Conservation (phyloP, 2,329 filamentous ascomycete genomes). For the Colletotrichum cordylinicola region DNA sequence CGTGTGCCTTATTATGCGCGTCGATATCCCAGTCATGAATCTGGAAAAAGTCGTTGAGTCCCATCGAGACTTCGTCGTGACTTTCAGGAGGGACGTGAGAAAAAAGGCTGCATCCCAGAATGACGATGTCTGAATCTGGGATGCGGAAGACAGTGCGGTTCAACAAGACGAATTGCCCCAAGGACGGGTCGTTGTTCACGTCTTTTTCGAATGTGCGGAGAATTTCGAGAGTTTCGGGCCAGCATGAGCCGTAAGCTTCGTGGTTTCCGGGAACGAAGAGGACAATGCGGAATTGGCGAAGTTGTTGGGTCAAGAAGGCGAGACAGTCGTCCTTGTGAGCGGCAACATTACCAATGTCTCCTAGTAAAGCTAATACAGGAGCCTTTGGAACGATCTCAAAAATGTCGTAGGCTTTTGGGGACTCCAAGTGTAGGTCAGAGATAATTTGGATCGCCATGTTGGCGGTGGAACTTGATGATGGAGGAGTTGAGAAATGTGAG, state of each 20-base stretch:
- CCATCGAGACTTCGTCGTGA: slow-evolving; percentile 40
- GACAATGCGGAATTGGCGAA: slow-evolving; percentile 52
- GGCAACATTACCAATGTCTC: slow-evolving; percentile 56
- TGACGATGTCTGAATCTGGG: slow-evolving; percentile 27
- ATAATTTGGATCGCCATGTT: slow-evolving; percentile 27
- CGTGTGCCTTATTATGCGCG: slow-evolving; percentile 41
- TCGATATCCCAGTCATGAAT: slow-evolving; percentile 45
- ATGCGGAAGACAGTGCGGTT: slow-evolving; percentile 33
- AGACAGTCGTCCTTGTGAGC: slow-evolving; percentile 47
- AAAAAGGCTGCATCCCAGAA: slow-evolving; percentile 50
- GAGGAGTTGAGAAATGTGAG: neutral
- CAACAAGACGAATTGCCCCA: slow-evolving; percentile 46
- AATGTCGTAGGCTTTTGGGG: slow-evolving; percentile 50
- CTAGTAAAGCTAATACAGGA: slow-evolving; percentile 59
- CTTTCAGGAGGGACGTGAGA: slow-evolving; percentile 48
- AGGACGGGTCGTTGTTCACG: slow-evolving; percentile 23
- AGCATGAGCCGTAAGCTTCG: slow-evolving; percentile 53
- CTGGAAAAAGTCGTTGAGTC: slow-evolving; percentile 58
- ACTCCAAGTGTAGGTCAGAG: slow-evolving; percentile 65
- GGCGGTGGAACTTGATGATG: neutral
- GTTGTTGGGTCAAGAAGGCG: slow-evolving; percentile 52
- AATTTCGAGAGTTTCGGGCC: slow-evolving; percentile 32
- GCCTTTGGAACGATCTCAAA: slow-evolving; percentile 54
- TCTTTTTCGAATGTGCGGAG: slow-evolving; percentile 38
- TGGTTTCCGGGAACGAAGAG: slow-evolving; percentile 63